Conservation (phyloP, 2,329 filamentous ascomycete genomes). For the Colletotrichum godetiae region DNA sequence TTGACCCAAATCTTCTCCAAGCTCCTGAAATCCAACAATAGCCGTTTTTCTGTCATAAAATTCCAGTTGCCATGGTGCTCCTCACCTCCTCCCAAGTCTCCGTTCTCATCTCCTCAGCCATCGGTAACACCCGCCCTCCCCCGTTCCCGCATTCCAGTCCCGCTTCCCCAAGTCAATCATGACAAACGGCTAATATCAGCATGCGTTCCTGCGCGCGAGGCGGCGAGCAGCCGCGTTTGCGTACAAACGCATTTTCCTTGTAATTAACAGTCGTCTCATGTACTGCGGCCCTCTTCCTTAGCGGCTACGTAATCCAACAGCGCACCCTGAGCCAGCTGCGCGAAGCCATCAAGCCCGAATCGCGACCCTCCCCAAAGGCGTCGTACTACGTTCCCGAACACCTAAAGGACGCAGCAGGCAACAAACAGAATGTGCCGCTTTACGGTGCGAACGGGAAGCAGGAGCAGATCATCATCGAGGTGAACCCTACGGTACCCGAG, state of each 20-base stretch:
- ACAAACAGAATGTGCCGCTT: constrained; percentile 38
- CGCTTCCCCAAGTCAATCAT: background rate
- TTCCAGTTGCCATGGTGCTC: constrained; percentile 53
- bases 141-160: constrained; percentile 31
- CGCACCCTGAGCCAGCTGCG: constrained; percentile 84
- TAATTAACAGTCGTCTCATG: constrained; percentile 73
- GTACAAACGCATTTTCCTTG: constrained; percentile 5
- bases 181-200: constrained; percentile 4
- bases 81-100: constrained; percentile 79
- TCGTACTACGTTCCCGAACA: constrained; percentile 59
- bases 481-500: constrained; percentile 47
- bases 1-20: background rate
- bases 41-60: background rate
- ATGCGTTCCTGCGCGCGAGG: constrained; percentile 22
- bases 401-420: constrained; percentile 56
- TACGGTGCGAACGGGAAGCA: constrained; percentile 30
- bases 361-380: constrained; percentile 57
- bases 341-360: constrained; percentile 71
- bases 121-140: constrained; percentile 62
- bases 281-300: constrained; percentile 85
- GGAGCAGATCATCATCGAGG: constrained; percentile 46
- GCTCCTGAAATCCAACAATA: background rate
- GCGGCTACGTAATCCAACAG: constrained; percentile 89
- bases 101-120: constrained; percentile 70
- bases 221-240: constrained; percentile 2